These are phyloP conservation scores for Didymella arachidicola DNA, from an alignment of 2,329 filamentous ascomycete genomes.

Conservation along the genomic window DNA sequence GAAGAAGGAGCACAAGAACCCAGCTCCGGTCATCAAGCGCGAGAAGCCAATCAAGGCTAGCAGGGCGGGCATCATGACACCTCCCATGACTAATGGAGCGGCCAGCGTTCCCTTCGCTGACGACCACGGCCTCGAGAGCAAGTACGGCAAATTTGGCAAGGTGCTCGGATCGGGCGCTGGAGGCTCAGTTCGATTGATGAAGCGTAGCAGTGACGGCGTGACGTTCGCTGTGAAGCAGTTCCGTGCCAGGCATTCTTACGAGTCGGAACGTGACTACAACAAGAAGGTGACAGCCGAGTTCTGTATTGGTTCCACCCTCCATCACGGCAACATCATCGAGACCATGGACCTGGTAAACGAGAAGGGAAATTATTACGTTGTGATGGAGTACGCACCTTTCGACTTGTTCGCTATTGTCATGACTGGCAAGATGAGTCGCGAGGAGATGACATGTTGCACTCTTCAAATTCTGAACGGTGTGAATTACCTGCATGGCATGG, in stretches of 20 bases:
- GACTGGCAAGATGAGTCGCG: conserved; percentile 94
- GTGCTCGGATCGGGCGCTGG: conserved; percentile 93
- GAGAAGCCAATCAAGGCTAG: conserved; percentile 58
- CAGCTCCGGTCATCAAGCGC: conserved; percentile 65
- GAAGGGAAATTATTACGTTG: conserved; percentile 93
- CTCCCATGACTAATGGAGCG: conserved; percentile 43
- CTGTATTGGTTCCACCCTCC: conserved; percentile 94
- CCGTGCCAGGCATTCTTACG: conserved; percentile 87
- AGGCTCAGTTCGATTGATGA: conserved; percentile 93
- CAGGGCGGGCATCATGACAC: conserved; percentile 49
- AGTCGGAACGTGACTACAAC: conserved; percentile 92
- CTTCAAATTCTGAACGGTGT: conserved; percentile 95
- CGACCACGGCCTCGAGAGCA: conserved; percentile 87
- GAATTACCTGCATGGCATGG: conserved; percentile 93
- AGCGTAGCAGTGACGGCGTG: conserved; percentile 86
- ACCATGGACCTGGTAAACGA: conserved; percentile 96
- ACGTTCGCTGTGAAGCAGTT: conserved; percentile 99
- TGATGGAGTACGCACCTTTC: conserved; percentile 98
- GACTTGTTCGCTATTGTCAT: conserved; percentile 98
- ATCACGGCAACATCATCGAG: conserved; percentile 98
- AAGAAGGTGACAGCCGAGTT: conserved; percentile 99
- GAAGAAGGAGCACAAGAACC: conserved; percentile 66
- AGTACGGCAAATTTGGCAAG: conserved; percentile 95
- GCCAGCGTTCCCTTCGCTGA: conserved; percentile 82
- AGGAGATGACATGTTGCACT: conserved; percentile 90